A percentile compares a stretch with the other conserved stretches of the same genome.
Conservation (phyloP, 768 basidiomycete genomes). For the Amanita muscaria region DNA sequence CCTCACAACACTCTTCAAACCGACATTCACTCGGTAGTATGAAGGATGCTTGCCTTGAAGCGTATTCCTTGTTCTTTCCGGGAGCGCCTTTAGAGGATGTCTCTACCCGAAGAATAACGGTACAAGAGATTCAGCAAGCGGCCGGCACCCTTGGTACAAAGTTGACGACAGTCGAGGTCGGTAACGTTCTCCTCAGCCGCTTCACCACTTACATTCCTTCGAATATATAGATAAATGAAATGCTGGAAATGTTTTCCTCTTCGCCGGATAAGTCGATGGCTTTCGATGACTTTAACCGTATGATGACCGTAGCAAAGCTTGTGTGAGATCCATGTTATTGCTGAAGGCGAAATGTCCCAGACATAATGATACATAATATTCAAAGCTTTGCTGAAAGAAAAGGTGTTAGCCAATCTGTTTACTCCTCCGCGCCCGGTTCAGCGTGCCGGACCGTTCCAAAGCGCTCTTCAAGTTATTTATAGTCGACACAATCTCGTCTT, state of each 20-base stretch:
- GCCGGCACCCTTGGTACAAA: constrained; percentile 62
- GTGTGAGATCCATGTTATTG: constrained; percentile 24
- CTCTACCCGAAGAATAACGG: constrained; percentile 44
- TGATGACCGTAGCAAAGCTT: constrained; percentile 61
- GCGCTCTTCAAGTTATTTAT: constrained; percentile 57
- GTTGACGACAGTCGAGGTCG: constrained; percentile 66
- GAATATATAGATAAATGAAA: constrained; percentile 55
- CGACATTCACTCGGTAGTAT: constrained; percentile 36
- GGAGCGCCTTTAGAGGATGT: constrained; percentile 37
- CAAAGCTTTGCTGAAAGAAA: too few relatives aligned
- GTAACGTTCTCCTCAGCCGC: constrained; percentile 10
- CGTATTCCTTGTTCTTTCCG: constrained; percentile 74
- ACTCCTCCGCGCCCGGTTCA: constrained; percentile 56
- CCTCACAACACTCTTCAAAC: constrained; percentile 5
- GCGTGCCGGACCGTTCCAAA: constrained; percentile 55
- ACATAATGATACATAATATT: too few relatives aligned
- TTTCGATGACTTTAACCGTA: constrained; percentile 61
- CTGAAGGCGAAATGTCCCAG: too few relatives aligned
- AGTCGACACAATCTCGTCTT: constrained; percentile 72
- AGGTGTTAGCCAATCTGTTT: constrained; percentile 38
- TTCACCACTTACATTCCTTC: background rate
- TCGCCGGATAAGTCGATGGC: constrained; percentile 59
- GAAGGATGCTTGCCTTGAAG: constrained; percentile 39
- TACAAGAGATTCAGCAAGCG: constrained; percentile 57
- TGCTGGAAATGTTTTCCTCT: constrained; percentile 70